Evolutionary conservation across 768 basidiomycete genomes (phyloP), one percentile per base, ranked within the genome.

Genomic region (Obba rivulosa): DNA sequence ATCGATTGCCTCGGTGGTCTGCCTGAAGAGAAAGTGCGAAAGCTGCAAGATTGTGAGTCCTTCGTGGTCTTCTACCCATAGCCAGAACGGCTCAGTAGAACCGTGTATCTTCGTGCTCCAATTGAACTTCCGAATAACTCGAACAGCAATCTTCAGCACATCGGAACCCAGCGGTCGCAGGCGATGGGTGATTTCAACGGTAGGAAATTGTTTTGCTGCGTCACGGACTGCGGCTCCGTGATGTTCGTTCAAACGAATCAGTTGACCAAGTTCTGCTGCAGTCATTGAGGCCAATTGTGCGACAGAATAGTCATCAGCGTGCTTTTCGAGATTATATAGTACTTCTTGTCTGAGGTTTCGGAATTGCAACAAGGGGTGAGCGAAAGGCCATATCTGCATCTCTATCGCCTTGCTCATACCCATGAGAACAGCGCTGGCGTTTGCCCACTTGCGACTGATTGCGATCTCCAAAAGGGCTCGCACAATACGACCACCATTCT

Each of bases 381-480:
- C 87, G 63, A 85, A 97, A 2, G 94, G 90, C 96, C 96, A 99
- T 57, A 96, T 68, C 21, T 90, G 80, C 61, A 87, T 87, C 65
- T 95, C 91, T 46, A 95, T 78, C 3, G 92, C 89, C 65, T 98
- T 98, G 72, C 92, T 91, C 67, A 99, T 78, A 3, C 84, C 83
- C 76, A 93, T 83, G 20, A 98, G 77, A 10, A 87, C 85, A 2
- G 77, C 73, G 10, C 87, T 80, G 35, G 83, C 84, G 55, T 75
- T 81, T 2, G 94, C 93, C 90, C 89, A 97, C 64, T 93, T 92
- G 53, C 79, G 80, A 63, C 91, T 92, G 58, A 98, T 79, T 0
- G 89, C 92, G 24, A 98, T 95, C 63, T 99, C 96, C 14, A 97
- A 78, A 1, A 99, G 73, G 37, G 93, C 91, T n/a, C 96, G 83